These are phyloP conservation scores for Parmelia sp. DNA, from an alignment of 495 filamentous ascomycete species.

Conservation along the genomic window DNA sequence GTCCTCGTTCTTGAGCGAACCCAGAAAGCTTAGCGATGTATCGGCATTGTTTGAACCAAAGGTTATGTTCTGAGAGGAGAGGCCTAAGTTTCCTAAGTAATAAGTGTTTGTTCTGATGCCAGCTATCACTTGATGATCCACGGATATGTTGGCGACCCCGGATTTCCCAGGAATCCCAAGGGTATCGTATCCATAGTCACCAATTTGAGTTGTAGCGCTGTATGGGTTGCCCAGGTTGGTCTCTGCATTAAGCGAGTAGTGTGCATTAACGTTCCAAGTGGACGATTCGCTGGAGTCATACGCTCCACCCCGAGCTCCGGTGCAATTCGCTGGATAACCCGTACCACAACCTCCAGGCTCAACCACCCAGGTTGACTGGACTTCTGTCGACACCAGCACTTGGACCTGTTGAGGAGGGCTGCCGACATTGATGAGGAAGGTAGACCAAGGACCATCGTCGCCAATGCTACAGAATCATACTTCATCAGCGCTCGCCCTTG, in stretches of 20 bases:
- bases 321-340: slow-evolving; percentile 22
- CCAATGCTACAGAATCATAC: slow-evolving; percentile 21
- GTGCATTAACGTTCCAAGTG: slow-evolving; percentile 50
- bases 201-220: slow-evolving; percentile 49
- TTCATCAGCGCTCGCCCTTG: slow-evolving; percentile 8
- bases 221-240: slow-evolving; percentile 39
- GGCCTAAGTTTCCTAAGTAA: slow-evolving; percentile 52
- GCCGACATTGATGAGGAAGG: slow-evolving; percentile 33
- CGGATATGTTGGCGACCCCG: slow-evolving; percentile 37
- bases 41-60: slow-evolving; percentile 31
- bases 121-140: slow-evolving; percentile 45
- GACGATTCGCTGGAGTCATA: slow-evolving; percentile 46
- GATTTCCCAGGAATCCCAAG: slow-evolving; percentile 36
- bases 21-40: slow-evolving; percentile 44
- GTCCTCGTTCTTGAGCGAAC: slow-evolving; percentile 42
- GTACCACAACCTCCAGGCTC: slow-evolving; percentile 30
- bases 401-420: slow-evolving; percentile 33
- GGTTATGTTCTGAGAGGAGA: slow-evolving; percentile 40
- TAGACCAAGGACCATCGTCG: slow-evolving; percentile 37
- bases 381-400: slow-evolving; percentile 34
- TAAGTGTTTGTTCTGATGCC: slow-evolving; percentile 50
- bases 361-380: slow-evolving; percentile 43
- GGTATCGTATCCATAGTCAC: slow-evolving; percentile 54
- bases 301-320: slow-evolving; percentile 44
- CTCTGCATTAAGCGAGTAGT: slow-evolving; percentile 45